These are phyloP conservation scores for Halenospora varia DNA, from an alignment of 495 filamentous ascomycete species.

Conservation along the genomic window DNA sequence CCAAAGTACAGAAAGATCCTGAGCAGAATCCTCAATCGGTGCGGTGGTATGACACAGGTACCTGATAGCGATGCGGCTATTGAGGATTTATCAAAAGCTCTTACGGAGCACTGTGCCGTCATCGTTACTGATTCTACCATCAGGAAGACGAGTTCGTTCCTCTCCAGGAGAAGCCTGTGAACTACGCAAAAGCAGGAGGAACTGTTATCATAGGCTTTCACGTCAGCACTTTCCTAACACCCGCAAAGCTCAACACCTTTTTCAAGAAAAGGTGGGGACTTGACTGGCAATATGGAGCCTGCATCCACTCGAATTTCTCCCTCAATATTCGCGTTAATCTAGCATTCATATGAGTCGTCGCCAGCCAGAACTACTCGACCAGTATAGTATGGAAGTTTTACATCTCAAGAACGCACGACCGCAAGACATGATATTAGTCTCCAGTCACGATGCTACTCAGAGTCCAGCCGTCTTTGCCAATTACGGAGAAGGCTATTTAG, in stretches of 20 bases:
- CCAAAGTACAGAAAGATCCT: too few species aligned
- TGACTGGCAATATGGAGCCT: not conserved
- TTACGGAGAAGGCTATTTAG: not conserved
- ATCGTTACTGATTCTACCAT: too few species aligned
- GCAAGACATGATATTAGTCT: not conserved
- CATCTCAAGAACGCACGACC: not conserved
- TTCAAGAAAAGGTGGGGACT: not conserved
- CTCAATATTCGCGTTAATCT: not conserved
- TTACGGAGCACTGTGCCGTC: too few species aligned
- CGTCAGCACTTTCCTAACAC: not conserved
- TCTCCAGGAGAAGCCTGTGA: too few species aligned
- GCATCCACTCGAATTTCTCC: not conserved
- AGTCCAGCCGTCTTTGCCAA: not conserved
- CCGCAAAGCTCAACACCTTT: not conserved
- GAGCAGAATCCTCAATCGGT: too few species aligned
- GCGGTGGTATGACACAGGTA: too few species aligned
- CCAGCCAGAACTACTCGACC: not conserved
- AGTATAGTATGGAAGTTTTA: not conserved
- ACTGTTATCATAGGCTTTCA: constrained; percentile 1
- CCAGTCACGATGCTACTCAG: not conserved
- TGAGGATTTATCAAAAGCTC: too few species aligned
- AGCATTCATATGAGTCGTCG: not conserved
- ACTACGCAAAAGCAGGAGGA: too few species aligned
- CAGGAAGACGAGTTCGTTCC: too few species aligned
- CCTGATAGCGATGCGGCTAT: too few species aligned